Evolutionary conservation across 306 rosid genomes (phyloP).

Genomic region (Quercus agrifolia): DNA sequence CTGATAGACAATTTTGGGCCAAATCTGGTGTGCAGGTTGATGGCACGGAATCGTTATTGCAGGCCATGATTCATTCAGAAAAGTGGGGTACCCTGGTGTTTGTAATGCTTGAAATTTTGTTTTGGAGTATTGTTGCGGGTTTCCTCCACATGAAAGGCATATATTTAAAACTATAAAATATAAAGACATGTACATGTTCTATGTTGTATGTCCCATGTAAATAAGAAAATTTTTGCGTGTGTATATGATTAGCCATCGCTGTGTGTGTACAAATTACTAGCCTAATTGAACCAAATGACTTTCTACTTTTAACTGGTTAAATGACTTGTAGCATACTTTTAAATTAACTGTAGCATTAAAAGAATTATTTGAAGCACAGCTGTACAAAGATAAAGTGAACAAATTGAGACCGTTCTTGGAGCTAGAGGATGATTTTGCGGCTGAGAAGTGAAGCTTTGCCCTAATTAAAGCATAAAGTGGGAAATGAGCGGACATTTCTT

Average conservation of each 20-base stretch:
- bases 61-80: slow-evolving; percentile 51
- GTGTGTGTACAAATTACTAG: slow-evolving; percentile 1
- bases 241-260: slow-evolving; percentile 13
- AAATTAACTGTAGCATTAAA: too few species aligned
- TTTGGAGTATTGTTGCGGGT: slow-evolving; percentile 58
- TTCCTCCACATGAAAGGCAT: slow-evolving; percentile 61
- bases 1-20: slow-evolving; percentile 16
- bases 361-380: too few species aligned
- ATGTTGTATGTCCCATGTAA: slow-evolving; percentile 4
- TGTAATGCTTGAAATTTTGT: slow-evolving; percentile 56
- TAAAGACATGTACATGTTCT: background rate
- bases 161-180: slow-evolving; percentile 38
- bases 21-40: slow-evolving; percentile 53
- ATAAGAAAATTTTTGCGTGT: slow-evolving; percentile 15
- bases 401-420: too few species aligned
- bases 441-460: too few species aligned
- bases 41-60: slow-evolving; percentile 53
- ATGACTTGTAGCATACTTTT: too few species aligned
- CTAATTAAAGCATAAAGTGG: too few species aligned
- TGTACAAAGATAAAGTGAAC: too few species aligned
- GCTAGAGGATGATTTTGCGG: too few species aligned
- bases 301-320: background rate
- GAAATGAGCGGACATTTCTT: too few species aligned
- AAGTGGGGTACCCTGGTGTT: slow-evolving; percentile 66
- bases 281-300: slow-evolving; percentile 15